phyloP scores from a whole-genome alignment of 2,329 filamentous ascomycete genomes.

The Cladobotryum protrusum region DNA sequence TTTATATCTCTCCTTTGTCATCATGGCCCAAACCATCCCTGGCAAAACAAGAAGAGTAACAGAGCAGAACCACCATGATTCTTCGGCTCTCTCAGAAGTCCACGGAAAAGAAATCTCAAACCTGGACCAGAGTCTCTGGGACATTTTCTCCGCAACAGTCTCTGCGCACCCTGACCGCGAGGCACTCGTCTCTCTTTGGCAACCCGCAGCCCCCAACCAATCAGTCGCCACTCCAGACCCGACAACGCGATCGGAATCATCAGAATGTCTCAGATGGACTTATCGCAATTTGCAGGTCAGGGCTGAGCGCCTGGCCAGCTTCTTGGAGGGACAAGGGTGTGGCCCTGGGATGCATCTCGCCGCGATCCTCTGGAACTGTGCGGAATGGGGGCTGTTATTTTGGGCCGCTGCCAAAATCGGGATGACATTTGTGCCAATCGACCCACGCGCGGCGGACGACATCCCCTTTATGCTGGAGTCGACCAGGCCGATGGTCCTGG shows the following conservation, averaged over 20 bases:
- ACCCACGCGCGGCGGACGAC: slow-evolving; percentile 22
- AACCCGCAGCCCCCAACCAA: slow-evolving; percentile 14
- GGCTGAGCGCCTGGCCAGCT: slow-evolving; percentile 20
- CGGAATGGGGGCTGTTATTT: slow-evolving; percentile 33
- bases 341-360: slow-evolving; percentile 24
- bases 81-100: slow-evolving; percentile 20
- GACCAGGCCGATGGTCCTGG: slow-evolving; percentile 23
- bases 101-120: slow-evolving; percentile 22
- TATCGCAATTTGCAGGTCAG: slow-evolving; percentile 22
- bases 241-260: slow-evolving; percentile 1
- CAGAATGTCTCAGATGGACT: slow-evolving; percentile 23
- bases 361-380: slow-evolving; percentile 30
- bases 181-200: slow-evolving; percentile 32
- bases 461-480: slow-evolving; percentile 17
- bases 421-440: slow-evolving; percentile 30
- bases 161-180: slow-evolving; percentile 24
- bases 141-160: slow-evolving; percentile 25
- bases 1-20: no score
- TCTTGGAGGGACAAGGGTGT: slow-evolving; percentile 19
- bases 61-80: not conserved
- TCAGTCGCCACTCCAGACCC: not conserved
- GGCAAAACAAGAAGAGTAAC: no score
- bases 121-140: slow-evolving; percentile 27
- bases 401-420: slow-evolving; percentile 31
- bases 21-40: no score